A percentile compares a stretch with the other conserved stretches of the same genome.
These are phyloP conservation scores for Nakazawaea siamensis DNA, from an alignment of 805 yeast species.

Conservation along the genomic window DNA sequence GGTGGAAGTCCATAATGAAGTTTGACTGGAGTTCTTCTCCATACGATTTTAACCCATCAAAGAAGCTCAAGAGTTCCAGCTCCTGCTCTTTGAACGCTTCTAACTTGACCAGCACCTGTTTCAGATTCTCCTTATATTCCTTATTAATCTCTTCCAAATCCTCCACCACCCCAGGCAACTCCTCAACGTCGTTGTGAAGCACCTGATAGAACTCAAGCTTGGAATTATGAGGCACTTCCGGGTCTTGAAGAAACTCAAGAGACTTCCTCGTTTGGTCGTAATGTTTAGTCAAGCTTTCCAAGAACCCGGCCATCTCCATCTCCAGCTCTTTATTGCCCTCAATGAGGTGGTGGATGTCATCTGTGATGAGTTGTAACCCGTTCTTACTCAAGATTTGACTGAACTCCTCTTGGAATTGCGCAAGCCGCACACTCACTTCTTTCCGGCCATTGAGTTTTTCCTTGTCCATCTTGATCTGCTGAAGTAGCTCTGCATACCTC, in stretches of 20 bases:
- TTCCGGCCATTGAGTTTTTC: conserved; percentile 15
- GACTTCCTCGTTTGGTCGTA: conserved; percentile 70
- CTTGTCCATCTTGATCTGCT: conserved; percentile 21
- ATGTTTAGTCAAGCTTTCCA: conserved; percentile 71
- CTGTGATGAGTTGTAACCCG: conserved; percentile 17
- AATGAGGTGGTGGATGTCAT: conserved; percentile 15
- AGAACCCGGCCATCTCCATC: conserved; percentile 57
- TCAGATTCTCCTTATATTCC: conserved; percentile 40
- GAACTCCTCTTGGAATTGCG: conserved; percentile 7
- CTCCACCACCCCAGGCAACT: conserved; percentile 51
- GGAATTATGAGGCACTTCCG: conserved; percentile 19
- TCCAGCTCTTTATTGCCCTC: conserved; percentile 42
- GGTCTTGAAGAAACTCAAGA: conserved; percentile 25
- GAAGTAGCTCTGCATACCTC: conserved; percentile 18
- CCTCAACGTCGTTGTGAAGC: conserved; percentile 42
- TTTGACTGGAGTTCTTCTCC: background rate
- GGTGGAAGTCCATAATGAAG: conserved; percentile 1
- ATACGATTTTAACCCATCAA: background rate
- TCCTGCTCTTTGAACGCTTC: conserved; percentile 56
- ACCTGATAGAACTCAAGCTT: conserved; percentile 35
- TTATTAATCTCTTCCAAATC: conserved; percentile 57
- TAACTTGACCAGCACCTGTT: conserved; percentile 39
- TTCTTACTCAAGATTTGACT: conserved; percentile 11
- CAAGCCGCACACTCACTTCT: conserved; percentile 15
- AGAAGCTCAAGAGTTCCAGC: conserved; percentile 24